Evolutionary conservation across 2,329 filamentous ascomycete species (phyloP), one percentile per base, ranked within the genome.

Genomic region (Periconia sp.): DNA sequence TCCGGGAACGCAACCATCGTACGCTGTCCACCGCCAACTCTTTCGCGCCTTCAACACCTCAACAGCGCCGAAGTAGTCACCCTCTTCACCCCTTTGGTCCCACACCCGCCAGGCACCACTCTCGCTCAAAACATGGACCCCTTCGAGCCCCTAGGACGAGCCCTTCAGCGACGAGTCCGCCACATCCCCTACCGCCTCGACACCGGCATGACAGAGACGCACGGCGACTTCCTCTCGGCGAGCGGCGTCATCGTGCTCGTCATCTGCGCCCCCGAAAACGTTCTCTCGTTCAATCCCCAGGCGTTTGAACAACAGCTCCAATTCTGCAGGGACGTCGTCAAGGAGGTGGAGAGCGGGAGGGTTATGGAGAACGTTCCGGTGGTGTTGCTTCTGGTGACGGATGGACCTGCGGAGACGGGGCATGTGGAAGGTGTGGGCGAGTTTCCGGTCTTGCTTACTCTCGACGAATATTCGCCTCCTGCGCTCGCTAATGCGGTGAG

Each of bases 171-270:
- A 46, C 78, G 82, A 60, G 79, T 92, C 56, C 83, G 86, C 18
- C 89, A 92, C 67, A 83, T 91, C 42, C 88, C 89, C 6, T 92
- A 90, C 64, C 83, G 85, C 6, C 82, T 84, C 45, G 79, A 80
- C 49, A 73, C 79, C 53, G 87, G 87, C 41, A 84, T 90, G 68
- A 88, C 85, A 2, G 78, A 80, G 19, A 80, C 83, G 43, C 85
- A 92, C 70, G 74, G 81, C 46, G 80, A 80, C 48, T 88, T 89
- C 62, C 80, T 90, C 49, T 80, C 79, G 52, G 76, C 82, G 51
- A 85, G 85, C 3, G 81, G 80, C 45, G 79, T 79, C 1, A 76
- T 89, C 35, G 71, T 90, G 14, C 83, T 89, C 53, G 81, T 90
- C 52, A 60, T 74, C n/a, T 73, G 70, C 51, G 60, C 63, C 35